Evolutionary conservation across 2,329 filamentous ascomycete genomes (phyloP).

Genomic region (Metarhizium anisopliae): DNA sequence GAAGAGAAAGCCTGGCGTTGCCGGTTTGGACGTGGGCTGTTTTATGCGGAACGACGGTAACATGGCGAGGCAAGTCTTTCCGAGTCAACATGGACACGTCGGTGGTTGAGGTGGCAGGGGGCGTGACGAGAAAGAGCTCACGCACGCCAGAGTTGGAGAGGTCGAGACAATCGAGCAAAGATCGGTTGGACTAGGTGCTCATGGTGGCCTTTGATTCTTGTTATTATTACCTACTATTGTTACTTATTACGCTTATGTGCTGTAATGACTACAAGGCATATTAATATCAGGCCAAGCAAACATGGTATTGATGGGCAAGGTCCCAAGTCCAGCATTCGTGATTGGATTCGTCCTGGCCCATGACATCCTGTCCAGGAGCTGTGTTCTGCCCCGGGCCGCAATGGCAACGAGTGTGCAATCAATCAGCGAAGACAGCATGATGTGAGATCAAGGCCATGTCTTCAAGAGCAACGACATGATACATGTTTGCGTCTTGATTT

Average conservation of each 20-base stretch:
- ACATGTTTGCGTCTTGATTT: no score
- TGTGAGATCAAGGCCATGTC: no score
- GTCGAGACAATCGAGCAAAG: conserved; percentile 14
- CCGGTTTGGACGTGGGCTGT: conserved; percentile 90
- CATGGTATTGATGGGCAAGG: background rate
- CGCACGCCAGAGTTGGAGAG: conserved; percentile 14
- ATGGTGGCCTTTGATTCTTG: background rate
- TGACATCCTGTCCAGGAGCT: no score
- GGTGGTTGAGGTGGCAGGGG: conserved; percentile 40
- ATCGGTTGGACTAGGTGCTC: conserved; percentile 14
- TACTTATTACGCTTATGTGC: background rate
- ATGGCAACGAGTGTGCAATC: no score
- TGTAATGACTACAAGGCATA: background rate
- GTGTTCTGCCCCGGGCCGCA: no score
- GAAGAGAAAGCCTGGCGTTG: conserved; percentile 70
- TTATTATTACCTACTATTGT: background rate
- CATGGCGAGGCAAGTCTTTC: conserved; percentile 79
- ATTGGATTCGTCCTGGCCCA: no score
- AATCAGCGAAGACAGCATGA: no score
- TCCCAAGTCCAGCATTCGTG: background rate
- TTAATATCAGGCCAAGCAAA: background rate
- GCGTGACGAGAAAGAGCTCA: conserved; percentile 2
- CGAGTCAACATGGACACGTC: conserved; percentile 77
- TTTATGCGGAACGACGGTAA: conserved; percentile 75
- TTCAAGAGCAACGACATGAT: no score